A percentile compares a stretch with the other conserved stretches of the same genome.
Conservation (phyloP, 108 stramenopile genomes). For the Fragilariopsis cylindrus region DNA sequence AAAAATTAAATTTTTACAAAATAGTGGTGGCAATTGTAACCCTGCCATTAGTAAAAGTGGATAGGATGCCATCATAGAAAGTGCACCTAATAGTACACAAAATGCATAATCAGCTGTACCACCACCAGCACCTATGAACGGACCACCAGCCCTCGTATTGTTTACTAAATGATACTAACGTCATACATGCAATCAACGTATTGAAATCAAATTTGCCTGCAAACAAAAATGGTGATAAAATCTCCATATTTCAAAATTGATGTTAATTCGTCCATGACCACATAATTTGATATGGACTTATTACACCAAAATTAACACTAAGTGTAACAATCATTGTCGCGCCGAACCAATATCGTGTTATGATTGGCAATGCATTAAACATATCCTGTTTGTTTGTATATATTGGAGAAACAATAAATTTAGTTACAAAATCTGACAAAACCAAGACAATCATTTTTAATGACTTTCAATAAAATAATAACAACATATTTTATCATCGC, state of each 20-base stretch:
- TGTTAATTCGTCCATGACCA: constrained; percentile 56
- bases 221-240: constrained; percentile 76
- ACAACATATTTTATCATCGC: background rate
- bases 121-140: constrained; percentile 79
- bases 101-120: constrained; percentile 56
- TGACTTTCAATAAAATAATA: background rate
- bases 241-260: constrained; percentile 74
- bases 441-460: background rate
- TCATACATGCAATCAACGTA: constrained; percentile 71
- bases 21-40: constrained; percentile 52
- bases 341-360: constrained; percentile 85
- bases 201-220: constrained; percentile 70
- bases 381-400: constrained; percentile 23
- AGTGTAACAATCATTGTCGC: constrained; percentile 61
- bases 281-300: constrained; percentile 55
- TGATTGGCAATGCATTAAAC: constrained; percentile 80
- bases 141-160: constrained; percentile 74
- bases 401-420: background rate
- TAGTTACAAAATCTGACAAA: background rate
- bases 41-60: constrained; percentile 43
- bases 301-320: constrained; percentile 68
- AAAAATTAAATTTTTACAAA: constrained; percentile 70
- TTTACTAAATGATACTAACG: constrained; percentile 65
- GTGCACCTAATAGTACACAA: constrained; percentile 62
- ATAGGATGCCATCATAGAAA: constrained; percentile 56